A percentile compares a stretch with the other conserved stretches of the same genome.
phyloP scores from a whole-genome alignment of 179 eudicot species.

The Spinacia oleracea region DNA sequence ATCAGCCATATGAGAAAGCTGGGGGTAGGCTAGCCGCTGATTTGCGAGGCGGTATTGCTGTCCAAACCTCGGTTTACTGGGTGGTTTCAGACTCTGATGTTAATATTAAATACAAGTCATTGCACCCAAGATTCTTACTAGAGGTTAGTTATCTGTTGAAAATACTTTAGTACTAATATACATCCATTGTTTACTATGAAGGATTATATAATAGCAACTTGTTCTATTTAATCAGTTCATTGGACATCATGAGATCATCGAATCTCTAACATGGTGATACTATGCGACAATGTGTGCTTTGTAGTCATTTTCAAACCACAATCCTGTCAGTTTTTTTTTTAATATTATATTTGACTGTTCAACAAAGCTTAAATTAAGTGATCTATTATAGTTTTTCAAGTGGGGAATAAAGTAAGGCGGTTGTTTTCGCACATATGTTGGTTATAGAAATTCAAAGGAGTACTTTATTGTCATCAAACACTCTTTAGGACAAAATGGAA shows the following conservation, averaged over 20 bases:
- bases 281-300: constrained; percentile 13
- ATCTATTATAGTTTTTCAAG: background rate
- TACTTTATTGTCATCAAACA: background rate
- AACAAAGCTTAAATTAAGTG: background rate
- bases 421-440: background rate
- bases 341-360: constrained; percentile 5
- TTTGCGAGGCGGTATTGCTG: constrained; percentile 28
- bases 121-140: constrained; percentile 71
- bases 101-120: constrained; percentile 69
- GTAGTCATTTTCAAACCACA: constrained; percentile 12
- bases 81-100: constrained; percentile 62
- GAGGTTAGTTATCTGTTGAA: constrained; percentile 59
- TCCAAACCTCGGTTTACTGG: constrained; percentile 54
- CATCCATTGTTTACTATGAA: background rate
- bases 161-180: constrained; percentile 15
- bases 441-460: background rate
- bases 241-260: constrained; percentile 13
- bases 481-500: constrained; percentile 6
- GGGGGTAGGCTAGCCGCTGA: constrained; percentile 49
- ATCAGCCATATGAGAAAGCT: constrained; percentile 90
- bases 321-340: background rate
- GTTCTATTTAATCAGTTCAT: constrained; percentile 1
- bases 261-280: constrained; percentile 14
- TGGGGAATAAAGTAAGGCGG: background rate
- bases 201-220: constrained; percentile 26